These are phyloP conservation scores for Paecilomyces sp. DNA, from an alignment of 2,329 filamentous ascomycete genomes.

Conservation along the genomic window DNA sequence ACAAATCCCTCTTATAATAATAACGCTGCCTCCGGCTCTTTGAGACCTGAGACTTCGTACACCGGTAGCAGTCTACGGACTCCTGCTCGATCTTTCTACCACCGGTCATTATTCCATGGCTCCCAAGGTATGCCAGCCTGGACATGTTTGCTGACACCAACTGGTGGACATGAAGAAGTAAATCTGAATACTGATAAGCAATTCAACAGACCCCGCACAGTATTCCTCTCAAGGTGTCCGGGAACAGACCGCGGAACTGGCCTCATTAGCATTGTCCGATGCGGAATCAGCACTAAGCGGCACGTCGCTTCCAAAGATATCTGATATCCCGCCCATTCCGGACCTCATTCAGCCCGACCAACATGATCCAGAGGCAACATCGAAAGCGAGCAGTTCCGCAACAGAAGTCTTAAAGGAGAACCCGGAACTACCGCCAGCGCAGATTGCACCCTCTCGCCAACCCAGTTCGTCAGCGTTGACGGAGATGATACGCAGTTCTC, in stretches of 20 bases:
- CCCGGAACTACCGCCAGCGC: slow-evolving; percentile 47
- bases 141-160: not conserved
- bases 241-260: slow-evolving; percentile 80
- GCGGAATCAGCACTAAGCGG: slow-evolving; percentile 17
- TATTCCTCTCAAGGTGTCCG: slow-evolving; percentile 71
- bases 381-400: slow-evolving; percentile 17
- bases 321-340: slow-evolving; percentile 19
- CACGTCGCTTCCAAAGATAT: slow-evolving; percentile 15
- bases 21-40: slow-evolving; percentile 18
- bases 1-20: slow-evolving; percentile 13
- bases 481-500: slow-evolving; percentile 42
- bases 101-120: slow-evolving; percentile 39
- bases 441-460: slow-evolving; percentile 16
- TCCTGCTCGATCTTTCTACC: slow-evolving; percentile 38
- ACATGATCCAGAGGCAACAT: slow-evolving; percentile 11
- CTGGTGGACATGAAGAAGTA: not conserved
- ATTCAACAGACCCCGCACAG: slow-evolving; percentile 57
- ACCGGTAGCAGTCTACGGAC: slow-evolving; percentile 29
- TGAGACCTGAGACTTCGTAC: slow-evolving; percentile 20
- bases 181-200: not conserved
- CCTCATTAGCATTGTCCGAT: slow-evolving; percentile 70
- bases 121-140: slow-evolving; percentile 24
- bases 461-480: slow-evolving; percentile 41
- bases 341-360: slow-evolving; percentile 20
- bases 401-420: slow-evolving; percentile 55